These are phyloP conservation scores for Periconia macrospinosa DNA, from an alignment of 2,329 filamentous ascomycete genomes.

Conservation along the genomic window DNA sequence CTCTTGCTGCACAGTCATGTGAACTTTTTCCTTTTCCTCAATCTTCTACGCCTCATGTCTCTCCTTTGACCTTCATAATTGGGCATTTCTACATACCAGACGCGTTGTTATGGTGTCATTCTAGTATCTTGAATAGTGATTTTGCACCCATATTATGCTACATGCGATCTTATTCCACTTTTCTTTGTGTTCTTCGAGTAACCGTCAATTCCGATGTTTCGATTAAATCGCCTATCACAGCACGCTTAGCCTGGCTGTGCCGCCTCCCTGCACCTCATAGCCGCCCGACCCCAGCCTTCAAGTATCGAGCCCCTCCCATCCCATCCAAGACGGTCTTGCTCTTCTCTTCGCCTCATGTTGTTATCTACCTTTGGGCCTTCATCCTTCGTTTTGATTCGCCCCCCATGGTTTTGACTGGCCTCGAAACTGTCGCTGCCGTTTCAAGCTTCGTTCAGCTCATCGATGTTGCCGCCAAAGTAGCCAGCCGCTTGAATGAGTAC, in stretches of 20 bases:
- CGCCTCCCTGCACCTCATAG: constrained; percentile 3
- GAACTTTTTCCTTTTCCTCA: constrained; percentile 6
- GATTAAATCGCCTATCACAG: constrained; percentile 3
- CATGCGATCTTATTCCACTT: not conserved
- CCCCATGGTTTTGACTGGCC: not conserved
- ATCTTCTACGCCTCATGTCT: not conserved
- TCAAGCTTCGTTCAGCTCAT: constrained; percentile 17
- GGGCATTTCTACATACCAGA: not conserved
- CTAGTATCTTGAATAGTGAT: not conserved
- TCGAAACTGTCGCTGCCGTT: constrained; percentile 10
- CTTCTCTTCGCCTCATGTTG: not conserved
- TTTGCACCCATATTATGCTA: not conserved
- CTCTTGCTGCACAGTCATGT: constrained; percentile 62
- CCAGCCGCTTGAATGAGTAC: constrained; percentile 12
- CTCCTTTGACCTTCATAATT: not conserved
- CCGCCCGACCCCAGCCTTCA: not conserved
- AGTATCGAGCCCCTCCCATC: not conserved
- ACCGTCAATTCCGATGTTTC: not conserved
- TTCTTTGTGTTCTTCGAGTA: constrained; percentile 1
- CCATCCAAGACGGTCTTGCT: not conserved
- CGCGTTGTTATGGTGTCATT: not conserved
- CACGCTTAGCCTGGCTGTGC: constrained; percentile 11
- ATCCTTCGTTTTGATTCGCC: not conserved
- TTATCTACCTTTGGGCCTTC: not conserved
- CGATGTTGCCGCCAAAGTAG: constrained; percentile 12